phyloP scores from a whole-genome alignment of 768 basidiomycete species.

The Boletus speciosus region DNA sequence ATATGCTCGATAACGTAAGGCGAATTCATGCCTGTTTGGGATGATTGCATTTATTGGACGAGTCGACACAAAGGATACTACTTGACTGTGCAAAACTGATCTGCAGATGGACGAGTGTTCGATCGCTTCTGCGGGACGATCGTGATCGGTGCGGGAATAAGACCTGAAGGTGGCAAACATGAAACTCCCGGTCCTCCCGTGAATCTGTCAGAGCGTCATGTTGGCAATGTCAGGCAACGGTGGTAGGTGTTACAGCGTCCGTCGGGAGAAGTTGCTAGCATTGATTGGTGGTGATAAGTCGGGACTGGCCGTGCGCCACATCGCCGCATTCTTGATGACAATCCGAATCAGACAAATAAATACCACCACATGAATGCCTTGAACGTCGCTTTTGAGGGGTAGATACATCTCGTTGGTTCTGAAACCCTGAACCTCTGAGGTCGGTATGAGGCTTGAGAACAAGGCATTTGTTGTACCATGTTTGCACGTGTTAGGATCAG shows the following conservation, averaged over 20 bases:
- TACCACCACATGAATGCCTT: conserved; percentile 16
- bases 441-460: not conserved
- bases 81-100: conserved; percentile 3
- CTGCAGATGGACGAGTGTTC: conserved; percentile 10
- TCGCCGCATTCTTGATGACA: conserved; percentile 13
- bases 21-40: not conserved
- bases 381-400: not conserved
- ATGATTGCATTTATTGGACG: not conserved
- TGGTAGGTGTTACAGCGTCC: not conserved
- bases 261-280: not conserved
- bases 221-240: not conserved
- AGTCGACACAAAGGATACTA: not conserved
- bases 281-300: conserved; percentile 1
- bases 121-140: conserved; percentile 11
- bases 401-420: not conserved
- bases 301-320: conserved; percentile 18
- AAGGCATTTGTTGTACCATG: conserved; percentile 7
- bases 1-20: conserved; percentile 17
- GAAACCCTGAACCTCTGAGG: not conserved
- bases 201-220: not conserved
- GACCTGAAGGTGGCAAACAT: not conserved
- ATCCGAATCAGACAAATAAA: not conserved
- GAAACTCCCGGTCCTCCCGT: conserved; percentile 2
- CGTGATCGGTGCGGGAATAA: conserved; percentile 20
- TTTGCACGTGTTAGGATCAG: conserved; percentile 31